Base-by-base conservation (phyloP, 768 basidiomycete genomes). In the Trametes sanguinea region DNA sequence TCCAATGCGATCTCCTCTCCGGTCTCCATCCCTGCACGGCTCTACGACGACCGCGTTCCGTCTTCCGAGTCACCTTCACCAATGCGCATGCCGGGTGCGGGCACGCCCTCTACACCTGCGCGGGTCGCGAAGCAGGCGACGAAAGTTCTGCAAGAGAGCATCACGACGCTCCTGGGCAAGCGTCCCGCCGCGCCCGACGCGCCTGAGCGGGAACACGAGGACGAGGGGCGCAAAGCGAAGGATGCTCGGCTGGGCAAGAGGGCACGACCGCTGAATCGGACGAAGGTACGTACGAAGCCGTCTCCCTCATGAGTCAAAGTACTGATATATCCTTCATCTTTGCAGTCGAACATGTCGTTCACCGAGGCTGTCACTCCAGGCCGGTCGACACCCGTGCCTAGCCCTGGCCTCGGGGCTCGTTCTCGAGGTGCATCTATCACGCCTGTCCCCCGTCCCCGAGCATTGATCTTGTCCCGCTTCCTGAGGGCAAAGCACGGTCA, bases 81-180 rank as follows among this genome's bases (percentile, higher is more conserved):
- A 1, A 50, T 74, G 65, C 71, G 72, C 59, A 70, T 79, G 5
- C 68, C 66, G 0, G 80, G 78, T 62, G 69, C 75, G 68, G 57
- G 47, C 50, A 32, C 60, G 27, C 61, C 67, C 4, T 9, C 46
- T 16, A 62, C 67, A n/a, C 71, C 69, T 6, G 39, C 48, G 45
- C 68, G 63, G 54, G 51, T 68, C 1, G 54, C 57, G 0, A 81
- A 77, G 44, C 73, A 78, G 29, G 58, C 68, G 66, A 76, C 85
- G n/a, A 82, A 77, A 66, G 87, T 82, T 16, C 75, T 91, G 22
- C 83, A 89, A 63, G 86, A 90, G 65, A 88, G 84, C 62, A 83
- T 92, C 51, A 83, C 85, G 5, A 82, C 83, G 22, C 72, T 91
- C 57, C 76, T 92, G 14, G 90, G 89, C 8, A 92, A 93, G 71